Conservation (phyloP, 1,284 basidiomycete species). For the Trichosporon ovoides region DNA sequence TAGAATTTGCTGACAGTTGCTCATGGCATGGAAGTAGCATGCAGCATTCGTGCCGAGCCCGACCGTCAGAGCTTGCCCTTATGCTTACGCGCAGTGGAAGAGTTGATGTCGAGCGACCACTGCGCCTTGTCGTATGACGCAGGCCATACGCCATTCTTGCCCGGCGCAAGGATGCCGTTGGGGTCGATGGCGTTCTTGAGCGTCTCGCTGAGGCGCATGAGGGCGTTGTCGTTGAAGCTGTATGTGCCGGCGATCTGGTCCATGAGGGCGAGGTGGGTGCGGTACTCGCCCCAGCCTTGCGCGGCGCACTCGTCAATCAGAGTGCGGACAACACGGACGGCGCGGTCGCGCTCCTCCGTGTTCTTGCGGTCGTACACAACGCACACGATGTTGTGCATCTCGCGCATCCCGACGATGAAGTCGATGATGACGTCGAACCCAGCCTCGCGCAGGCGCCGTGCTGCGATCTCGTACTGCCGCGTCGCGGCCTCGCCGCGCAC, state of each 20-base stretch:
- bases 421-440: slow-evolving; percentile 16
- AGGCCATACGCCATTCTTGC: slow-evolving; percentile 18
- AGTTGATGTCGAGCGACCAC: slow-evolving; percentile 4
- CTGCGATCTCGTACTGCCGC: slow-evolving; percentile 7
- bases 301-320: slow-evolving; percentile 28
- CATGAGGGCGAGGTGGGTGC: slow-evolving; percentile 27
- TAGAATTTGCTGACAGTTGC: too few relatives aligned
- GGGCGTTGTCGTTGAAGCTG: slow-evolving; percentile 28
- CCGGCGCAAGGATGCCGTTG: slow-evolving; percentile 35
- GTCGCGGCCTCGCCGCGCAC: slow-evolving; percentile 10
- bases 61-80: too few relatives aligned
- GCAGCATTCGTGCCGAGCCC: too few relatives aligned
- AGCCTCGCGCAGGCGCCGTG: slow-evolving; percentile 3
- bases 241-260: slow-evolving; percentile 26
- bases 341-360: slow-evolving; percentile 24
- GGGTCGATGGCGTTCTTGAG: slow-evolving; percentile 39
- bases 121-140: slow-evolving; percentile 8
- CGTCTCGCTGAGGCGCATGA: slow-evolving; percentile 25
- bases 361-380: slow-evolving; percentile 28
- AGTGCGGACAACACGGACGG: slow-evolving; percentile 17
- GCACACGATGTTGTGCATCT: slow-evolving; percentile 17
- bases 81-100: too few relatives aligned
- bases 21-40: too few relatives aligned
- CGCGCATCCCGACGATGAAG: slow-evolving; percentile 14
- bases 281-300: slow-evolving; percentile 33